Base-by-base conservation (phyloP, 2,329 filamentous ascomycete genomes). In the Colletotrichum noveboracense region DNA sequence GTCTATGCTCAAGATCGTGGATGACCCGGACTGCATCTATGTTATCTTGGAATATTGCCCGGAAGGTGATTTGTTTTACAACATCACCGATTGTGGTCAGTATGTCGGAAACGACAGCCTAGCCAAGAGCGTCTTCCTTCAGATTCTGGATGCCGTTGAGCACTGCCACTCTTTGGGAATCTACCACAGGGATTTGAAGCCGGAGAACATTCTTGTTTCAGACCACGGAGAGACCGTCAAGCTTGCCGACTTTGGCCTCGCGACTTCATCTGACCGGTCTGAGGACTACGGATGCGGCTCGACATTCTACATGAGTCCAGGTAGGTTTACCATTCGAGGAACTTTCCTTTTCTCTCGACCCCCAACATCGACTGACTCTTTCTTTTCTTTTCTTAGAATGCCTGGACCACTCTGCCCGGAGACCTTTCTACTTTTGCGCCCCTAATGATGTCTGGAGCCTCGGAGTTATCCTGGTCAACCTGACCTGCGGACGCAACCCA, bases 241-340 rank as follows among this genome's bases (percentile, higher is more conserved):
- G 88, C 91, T 99, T 79, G 97, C 96, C 79, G 97, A 99, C 86
- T 99, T 99, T 89, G 97, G 97, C 83, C 91, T 99, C 71, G 97
- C 97, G 75, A 98, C 96, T 28, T 93, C 92, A 74, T 95, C 96
- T 79, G 90, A 92, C 79, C 89, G 93, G 79, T 98, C 96, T 78
- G 94, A 96, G 80, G 97, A 99, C 85, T 98, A 98, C 86, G 97
- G 97, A 82, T 99, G 97, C 84, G 97, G 97, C 78, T 98, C 97
- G 36, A 98, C 96, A 16, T 98, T 98, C 82, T 99, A 99, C 88
- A 99, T 98, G 97, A 98, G 96, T 83, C 97, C 97, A 91, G 96
- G 96, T 98, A 94, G 85, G 91, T 75, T 14, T 58, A n/a, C 32
- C 68, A 34, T 7, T 9, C 58, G 28, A 30, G 75, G 75, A 70